Conservation (phyloP, 2,329 filamentous ascomycete species). For the Myriosclerotinia curreyana region DNA sequence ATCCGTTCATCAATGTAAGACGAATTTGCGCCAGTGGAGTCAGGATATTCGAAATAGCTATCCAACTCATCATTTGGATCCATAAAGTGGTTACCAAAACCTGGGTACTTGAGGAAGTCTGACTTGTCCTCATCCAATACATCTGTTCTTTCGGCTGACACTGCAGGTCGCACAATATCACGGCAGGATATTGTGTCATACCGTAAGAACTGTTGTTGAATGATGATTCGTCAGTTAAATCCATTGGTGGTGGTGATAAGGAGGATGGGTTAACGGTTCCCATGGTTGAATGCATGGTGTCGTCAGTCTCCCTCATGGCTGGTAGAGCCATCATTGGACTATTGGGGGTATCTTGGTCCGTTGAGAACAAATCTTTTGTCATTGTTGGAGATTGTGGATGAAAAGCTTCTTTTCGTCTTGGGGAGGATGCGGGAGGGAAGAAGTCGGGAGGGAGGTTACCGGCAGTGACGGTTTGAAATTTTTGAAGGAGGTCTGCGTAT, state of each 20-base stretch:
- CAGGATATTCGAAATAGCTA: slow-evolving; percentile 66
- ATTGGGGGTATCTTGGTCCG: slow-evolving; percentile 39
- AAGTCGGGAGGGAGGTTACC: slow-evolving; percentile 39
- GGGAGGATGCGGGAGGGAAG: slow-evolving; percentile 43
- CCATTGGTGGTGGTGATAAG: slow-evolving; percentile 52
- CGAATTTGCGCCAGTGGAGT: slow-evolving; percentile 68
- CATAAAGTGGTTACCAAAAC: slow-evolving; percentile 53
- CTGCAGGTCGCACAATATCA: slow-evolving; percentile 99
- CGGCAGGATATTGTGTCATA: slow-evolving; percentile 99
- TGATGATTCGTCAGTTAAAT: slow-evolving; percentile 49
- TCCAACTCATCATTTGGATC: slow-evolving; percentile 54
- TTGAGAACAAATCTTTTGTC: slow-evolving; percentile 57
- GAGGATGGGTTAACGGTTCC: slow-evolving; percentile 61
- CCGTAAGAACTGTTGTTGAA: slow-evolving; percentile 55
- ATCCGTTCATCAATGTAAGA: slow-evolving; percentile 73
- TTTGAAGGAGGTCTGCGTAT: slow-evolving; percentile 33
- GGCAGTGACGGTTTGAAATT: slow-evolving; percentile 34
- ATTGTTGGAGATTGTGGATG: slow-evolving; percentile 45
- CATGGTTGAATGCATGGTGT: slow-evolving; percentile 33
- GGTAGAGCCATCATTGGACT: slow-evolving; percentile 31
- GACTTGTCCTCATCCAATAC: slow-evolving; percentile 38
- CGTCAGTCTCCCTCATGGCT: slow-evolving; percentile 37
- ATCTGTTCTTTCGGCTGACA: slow-evolving; percentile 76
- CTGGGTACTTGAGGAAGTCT: slow-evolving; percentile 54
- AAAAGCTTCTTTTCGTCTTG: slow-evolving; percentile 45